A percentile compares a stretch with the other conserved stretches of the same genome.
These are phyloP conservation scores for Penicillium glabrum DNA, from an alignment of 2,329 filamentous ascomycete species.

Conservation along the genomic window DNA sequence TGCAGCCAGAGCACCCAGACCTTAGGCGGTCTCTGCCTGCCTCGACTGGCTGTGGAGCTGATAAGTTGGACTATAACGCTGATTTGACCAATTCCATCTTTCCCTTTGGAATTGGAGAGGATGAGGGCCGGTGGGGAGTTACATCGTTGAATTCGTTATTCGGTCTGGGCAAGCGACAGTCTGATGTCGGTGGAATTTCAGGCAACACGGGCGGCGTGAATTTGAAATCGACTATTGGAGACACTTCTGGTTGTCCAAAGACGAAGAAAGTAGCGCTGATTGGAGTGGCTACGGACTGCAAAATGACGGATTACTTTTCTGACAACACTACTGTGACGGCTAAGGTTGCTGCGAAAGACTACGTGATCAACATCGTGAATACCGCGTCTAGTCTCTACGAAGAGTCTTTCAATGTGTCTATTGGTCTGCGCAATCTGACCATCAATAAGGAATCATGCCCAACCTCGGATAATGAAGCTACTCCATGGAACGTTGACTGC, in stretches of 20 bases:
- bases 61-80: constrained; percentile 78
- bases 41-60: constrained; percentile 65
- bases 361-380: constrained; percentile 83
- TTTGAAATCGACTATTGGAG: constrained; percentile 74
- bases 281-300: constrained; percentile 90
- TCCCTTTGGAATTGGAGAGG: constrained; percentile 52
- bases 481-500: constrained; percentile 84
- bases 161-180: constrained; percentile 62
- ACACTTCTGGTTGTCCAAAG: constrained; percentile 77
- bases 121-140: constrained; percentile 58
- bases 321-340: constrained; percentile 33
- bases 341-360: constrained; percentile 63
- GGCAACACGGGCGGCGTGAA: constrained; percentile 81
- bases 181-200: constrained; percentile 66
- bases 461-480: constrained; percentile 61
- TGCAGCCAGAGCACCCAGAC: constrained; percentile 62
- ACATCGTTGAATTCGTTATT: constrained; percentile 67
- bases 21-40: constrained; percentile 59
- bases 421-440: constrained; percentile 83
- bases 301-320: constrained; percentile 73
- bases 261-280: constrained; percentile 91
- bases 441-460: constrained; percentile 76
- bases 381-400: constrained; percentile 86
- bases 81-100: constrained; percentile 68
- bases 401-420: constrained; percentile 87